Base-by-base conservation (phyloP, 2,329 filamentous ascomycete genomes). In the Aspergillus aculeatinus region DNA sequence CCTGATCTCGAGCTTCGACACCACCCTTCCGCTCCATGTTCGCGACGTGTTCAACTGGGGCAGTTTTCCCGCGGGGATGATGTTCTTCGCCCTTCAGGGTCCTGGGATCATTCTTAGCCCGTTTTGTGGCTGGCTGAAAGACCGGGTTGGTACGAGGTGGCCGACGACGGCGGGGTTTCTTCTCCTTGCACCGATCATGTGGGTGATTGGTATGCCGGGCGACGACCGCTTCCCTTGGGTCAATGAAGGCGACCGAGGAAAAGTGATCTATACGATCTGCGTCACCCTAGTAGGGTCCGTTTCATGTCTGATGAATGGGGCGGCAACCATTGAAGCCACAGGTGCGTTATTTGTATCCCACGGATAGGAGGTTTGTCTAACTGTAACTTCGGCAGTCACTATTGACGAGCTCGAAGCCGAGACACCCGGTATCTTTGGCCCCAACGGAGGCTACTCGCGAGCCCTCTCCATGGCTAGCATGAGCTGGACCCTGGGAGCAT, bases 41-140 rank as follows among this genome's bases (percentile, higher is more conserved):
- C 76, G 81, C 48, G 67, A 74, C 10, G 78, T 75, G 0, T 88
- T 87, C 63, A 64, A 74, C 57, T 87, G 83, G 82, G 75, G 79
- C 50, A 81, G 84, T 0, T 79, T 80, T 0, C 82, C 80, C 0
- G 81, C 83, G 1, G 85, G 85, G 0, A 70, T 87, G 6, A 71
- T 86, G 16, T 86, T 87, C 65, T 76, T 86, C 2, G 76, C 80
- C 3, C 66, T 90, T 29, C 82, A 88, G 51, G 73, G 87, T 2
- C 88, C 88, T 0, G 62, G 60, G 2, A 81, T 82, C 7, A 84
- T 89, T 66, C 63, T 84, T 2, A 82, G 84, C 0, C 88, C 88
- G 0, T 49, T 86, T 0, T 80, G 86, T 1, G 87, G 84, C 12
- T 78, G 76, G 74, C 65, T 81, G 51, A 70, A 71, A 25, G 66